Percentiles rank a stretch among this genome's conserved stretches.
phyloP scores from a whole-genome alignment of 1,284 basidiomycete species.

The Trichosporon coremiiforme region DNA sequence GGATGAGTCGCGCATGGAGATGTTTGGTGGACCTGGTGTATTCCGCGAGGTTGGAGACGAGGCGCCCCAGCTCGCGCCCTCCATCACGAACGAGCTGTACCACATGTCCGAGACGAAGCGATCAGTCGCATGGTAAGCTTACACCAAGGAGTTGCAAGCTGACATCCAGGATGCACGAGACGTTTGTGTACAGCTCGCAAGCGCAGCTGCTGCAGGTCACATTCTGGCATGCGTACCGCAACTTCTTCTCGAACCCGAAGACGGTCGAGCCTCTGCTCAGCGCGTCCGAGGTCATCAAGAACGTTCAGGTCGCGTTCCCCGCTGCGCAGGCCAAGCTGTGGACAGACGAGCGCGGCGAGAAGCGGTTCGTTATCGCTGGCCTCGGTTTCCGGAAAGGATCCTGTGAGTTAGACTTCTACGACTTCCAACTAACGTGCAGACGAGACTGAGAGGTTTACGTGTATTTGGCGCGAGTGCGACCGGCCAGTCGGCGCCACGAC shows the following conservation, averaged over 20 bases:
- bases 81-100: constrained; percentile 41
- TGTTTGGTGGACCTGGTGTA: constrained; percentile 35
- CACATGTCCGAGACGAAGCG: constrained; percentile 47
- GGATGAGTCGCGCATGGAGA: constrained; percentile 42
- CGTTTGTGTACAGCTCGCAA: constrained; percentile 49
- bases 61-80: constrained; percentile 36
- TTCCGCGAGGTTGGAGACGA: constrained; percentile 42
- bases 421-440: constrained; percentile 32
- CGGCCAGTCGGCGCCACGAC: constrained; percentile 29
- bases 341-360: constrained; percentile 41
- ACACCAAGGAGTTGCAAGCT: not conserved
- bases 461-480: constrained; percentile 45
- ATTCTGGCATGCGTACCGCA: constrained; percentile 55
- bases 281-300: constrained; percentile 55
- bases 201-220: constrained; percentile 53
- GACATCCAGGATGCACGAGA: constrained; percentile 53
- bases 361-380: constrained; percentile 54
- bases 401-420: constrained; percentile 33
- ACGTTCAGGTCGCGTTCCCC: constrained; percentile 52
- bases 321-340: constrained; percentile 48
- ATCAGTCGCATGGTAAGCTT: constrained; percentile 49
- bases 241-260: constrained; percentile 47
- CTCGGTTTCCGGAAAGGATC: constrained; percentile 48
- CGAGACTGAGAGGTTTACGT: constrained; percentile 45
- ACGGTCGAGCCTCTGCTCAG: constrained; percentile 47